Evolutionary conservation across 495 filamentous ascomycete genomes (phyloP), one percentile per base, ranked within the genome.

Genomic region (Penicillium subrubescens): DNA sequence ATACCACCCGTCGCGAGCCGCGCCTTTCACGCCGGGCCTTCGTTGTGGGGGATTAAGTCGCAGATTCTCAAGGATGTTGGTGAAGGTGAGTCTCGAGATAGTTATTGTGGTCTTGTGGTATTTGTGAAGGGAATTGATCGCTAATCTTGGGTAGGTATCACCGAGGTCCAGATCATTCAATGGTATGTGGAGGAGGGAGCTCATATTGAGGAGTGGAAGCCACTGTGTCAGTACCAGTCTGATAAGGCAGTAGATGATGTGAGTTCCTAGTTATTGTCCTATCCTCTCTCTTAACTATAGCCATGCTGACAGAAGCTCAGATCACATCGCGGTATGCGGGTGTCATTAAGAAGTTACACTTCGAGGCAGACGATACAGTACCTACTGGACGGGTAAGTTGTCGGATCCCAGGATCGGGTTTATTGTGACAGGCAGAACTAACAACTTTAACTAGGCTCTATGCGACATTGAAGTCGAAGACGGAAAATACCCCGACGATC

Each of bases 161-260:
- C 93, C 67, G 95, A 99, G 79, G 96, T 95, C 75, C 94, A 98
- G 75, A 92, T 99, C 71, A 98, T 98, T 68, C 96, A 98, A 81
- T 99, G 96, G 96, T 99, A 97, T 75, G 95, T 98, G 64, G 90
- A 97, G 75, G 94, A 96, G 57, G 94, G 91, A 56, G 96, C 96
- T 27, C 88, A 92, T 59, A 93, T 99, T 67, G 94, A 98, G 81
- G 93, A 99, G 78, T 99, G 96, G 86, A 94, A 96, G 73, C 94
- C 92, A 60, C 80, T 99, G 41, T 99, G 96, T 76, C 95, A 99
- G 79, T 96, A 98, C 44, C 95, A 97, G 74, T 95, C 91, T 59
- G 96, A 99, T 79, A 99, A 99, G 77, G 96, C 96, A 15, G 94
- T 92, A n/a, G 93, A 97, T 44, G 95, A 98, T 81, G 88, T 90